phyloP scores from a whole-genome alignment of 2,329 filamentous ascomycete genomes.

The Dothideomycetidae sp. region DNA sequence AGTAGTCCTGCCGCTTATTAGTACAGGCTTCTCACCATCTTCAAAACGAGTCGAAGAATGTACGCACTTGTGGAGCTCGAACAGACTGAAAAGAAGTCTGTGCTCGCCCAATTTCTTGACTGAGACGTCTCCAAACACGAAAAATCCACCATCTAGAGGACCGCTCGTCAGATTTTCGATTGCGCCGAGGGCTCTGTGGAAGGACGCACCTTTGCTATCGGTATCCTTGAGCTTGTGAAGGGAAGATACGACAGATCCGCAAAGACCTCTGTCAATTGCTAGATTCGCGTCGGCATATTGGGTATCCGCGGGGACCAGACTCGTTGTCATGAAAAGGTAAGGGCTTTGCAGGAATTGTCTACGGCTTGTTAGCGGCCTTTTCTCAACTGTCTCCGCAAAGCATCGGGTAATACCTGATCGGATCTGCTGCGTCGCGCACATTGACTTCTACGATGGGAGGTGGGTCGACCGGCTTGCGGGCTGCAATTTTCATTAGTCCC shows the following conservation, averaged over 20 bases:
- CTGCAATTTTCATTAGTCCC: constrained; percentile 27
- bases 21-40: no score
- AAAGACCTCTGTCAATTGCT: constrained; percentile 31
- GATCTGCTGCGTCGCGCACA: constrained; percentile 36
- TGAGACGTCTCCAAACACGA: constrained; percentile 81
- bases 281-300: constrained; percentile 33
- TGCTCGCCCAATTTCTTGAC: constrained; percentile 60
- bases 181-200: not conserved
- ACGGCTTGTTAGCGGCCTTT: constrained; percentile 14
- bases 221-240: constrained; percentile 69
- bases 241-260: constrained; percentile 65
- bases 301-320: constrained; percentile 38
- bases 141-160: constrained; percentile 60
- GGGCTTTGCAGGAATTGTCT: constrained; percentile 51
- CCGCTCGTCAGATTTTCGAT: constrained; percentile 4
- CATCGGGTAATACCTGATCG: constrained; percentile 50
- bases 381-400: no score
- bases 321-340: constrained; percentile 48
- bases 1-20: constrained; percentile 19
- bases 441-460: constrained; percentile 67
- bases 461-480: constrained; percentile 77
- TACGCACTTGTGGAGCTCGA: constrained; percentile 51
- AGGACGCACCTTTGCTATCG: constrained; percentile 43
- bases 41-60: no score
- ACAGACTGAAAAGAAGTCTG: constrained; percentile 62